Percentiles rank a stretch among this genome's conserved stretches.
These are phyloP conservation scores for Articulospora tetracladia DNA, from an alignment of 495 filamentous ascomycete species.

Conservation along the genomic window DNA sequence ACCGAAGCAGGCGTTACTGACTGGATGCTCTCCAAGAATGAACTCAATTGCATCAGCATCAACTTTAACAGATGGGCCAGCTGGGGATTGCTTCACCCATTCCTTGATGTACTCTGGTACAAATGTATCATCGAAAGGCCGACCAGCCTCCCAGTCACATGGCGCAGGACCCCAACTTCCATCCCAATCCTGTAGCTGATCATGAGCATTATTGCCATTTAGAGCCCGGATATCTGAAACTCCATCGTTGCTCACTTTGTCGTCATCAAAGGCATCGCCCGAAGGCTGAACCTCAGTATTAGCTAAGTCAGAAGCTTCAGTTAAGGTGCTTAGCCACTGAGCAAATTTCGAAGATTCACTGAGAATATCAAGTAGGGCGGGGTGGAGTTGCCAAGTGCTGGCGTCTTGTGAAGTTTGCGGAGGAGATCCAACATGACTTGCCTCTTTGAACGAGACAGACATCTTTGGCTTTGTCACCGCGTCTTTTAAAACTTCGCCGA, in stretches of 20 bases:
- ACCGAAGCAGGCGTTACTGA: conserved; percentile 1
- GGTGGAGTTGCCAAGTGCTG: neutral
- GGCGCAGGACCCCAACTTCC: conserved; percentile 7
- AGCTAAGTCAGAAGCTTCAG: conserved; percentile 2
- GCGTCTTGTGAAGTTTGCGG: neutral
- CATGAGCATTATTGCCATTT: conserved; percentile 4
- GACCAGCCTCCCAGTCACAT: conserved; percentile 20
- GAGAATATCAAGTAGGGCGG: neutral
- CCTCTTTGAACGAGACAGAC: neutral
- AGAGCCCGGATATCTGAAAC: conserved; percentile 16
- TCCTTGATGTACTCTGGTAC: conserved; percentile 13
- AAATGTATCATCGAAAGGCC: conserved; percentile 11
- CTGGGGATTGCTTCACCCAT: conserved; percentile 12
- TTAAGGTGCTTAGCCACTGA: neutral
- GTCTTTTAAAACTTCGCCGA: neutral
- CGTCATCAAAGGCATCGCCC: neutral
- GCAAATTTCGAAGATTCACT: neutral
- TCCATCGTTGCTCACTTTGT: conserved; percentile 17
- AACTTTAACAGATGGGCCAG: conserved; percentile 1
- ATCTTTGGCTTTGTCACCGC: neutral
- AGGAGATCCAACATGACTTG: neutral
- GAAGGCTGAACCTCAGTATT: neutral
- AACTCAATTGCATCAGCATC: conserved; percentile 9
- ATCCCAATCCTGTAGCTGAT: conserved; percentile 17
- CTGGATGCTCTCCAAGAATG: neutral